Base-by-base conservation (phyloP, 1,139 yeast genomes). In the Geotrichum fermentans region DNA sequence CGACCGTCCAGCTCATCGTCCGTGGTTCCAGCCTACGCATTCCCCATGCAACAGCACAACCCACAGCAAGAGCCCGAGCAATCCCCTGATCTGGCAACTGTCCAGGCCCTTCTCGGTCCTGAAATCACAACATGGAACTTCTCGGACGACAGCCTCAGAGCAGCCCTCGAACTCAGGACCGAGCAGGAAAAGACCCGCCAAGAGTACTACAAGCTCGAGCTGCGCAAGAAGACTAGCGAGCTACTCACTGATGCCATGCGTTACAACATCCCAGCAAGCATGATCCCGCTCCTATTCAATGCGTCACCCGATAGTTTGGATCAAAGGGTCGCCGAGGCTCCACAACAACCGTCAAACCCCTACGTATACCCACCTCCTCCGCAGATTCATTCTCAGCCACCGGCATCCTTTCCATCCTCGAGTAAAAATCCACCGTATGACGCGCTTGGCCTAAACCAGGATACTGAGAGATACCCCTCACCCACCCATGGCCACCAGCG, bases 171-270 rank as follows among this genome's bases (percentile, higher is more conserved):
- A 37, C 73, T 87, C 28, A 77, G 82, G 51, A 69, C 80, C 2
- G 94, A 87, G 62, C 95, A 86, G 61, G 97, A 90, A 63, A 74
- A 77, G 37, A 85, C 97, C 1, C 83, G 83, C 58, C 97, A 89
- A 63, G 95, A 85, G 57, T 83, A 73, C 59, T 82, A 84, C 62
- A 77, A 76, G 51, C 70, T 83, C 32, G 96, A 89, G 62, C 70
- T 75, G 35, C 73, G 83, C 30, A 75, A 76, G 50, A 75, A 78
- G 52, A 78, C 85, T 35, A 67, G 83, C 41, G 81, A 80, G 50
- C 71, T 89, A 28, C 60, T 89, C 44, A 78, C 79, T 52, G 69
- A 74, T 20, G 94, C 95, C 0, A 61, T 78, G 7, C 71, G 73
- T 36, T 78, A 82, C 13, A 82, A 83, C 34, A 70, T 90, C 2